phyloP scores from a whole-genome alignment of 257 asterid species.

The Solanum phureja region DNA sequence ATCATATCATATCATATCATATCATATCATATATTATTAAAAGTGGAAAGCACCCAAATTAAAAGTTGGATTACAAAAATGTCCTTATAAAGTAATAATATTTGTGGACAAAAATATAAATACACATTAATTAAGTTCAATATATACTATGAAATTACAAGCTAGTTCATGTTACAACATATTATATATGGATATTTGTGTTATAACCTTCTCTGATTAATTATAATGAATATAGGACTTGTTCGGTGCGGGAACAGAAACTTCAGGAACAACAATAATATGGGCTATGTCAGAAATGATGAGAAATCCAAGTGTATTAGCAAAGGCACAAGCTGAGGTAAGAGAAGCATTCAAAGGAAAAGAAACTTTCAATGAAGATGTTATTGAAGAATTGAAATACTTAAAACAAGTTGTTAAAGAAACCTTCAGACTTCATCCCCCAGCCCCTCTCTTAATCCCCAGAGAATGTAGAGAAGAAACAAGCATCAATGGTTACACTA shows the following conservation, averaged over 20 bases:
- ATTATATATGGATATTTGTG: too few relatives aligned
- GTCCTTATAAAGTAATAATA: too few relatives aligned
- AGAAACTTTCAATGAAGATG: background rate
- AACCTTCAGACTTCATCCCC: background rate
- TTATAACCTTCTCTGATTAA: background rate
- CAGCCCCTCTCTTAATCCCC: background rate
- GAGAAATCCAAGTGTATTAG: background rate
- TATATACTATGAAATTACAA: too few relatives aligned
- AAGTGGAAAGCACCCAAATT: too few relatives aligned
- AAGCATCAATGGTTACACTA: background rate
- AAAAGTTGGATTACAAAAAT: too few relatives aligned
- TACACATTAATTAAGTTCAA: too few relatives aligned
- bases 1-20: too few relatives aligned
- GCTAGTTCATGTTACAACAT: too few relatives aligned
- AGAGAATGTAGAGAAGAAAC: background rate
- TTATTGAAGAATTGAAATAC: background rate
- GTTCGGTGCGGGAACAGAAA: background rate
- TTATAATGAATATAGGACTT: background rate
- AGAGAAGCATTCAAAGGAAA: background rate
- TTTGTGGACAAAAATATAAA: too few relatives aligned
- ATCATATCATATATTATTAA: too few relatives aligned
- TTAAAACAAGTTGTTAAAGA: background rate
- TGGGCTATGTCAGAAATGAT: constrained; percentile 11
- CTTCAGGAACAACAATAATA: background rate
- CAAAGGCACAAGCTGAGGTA: background rate